Evolutionary conservation across 2,329 filamentous ascomycete genomes (phyloP), one percentile per base, ranked within the genome.

Genomic region (Phaeophleospora eucalypticola): DNA sequence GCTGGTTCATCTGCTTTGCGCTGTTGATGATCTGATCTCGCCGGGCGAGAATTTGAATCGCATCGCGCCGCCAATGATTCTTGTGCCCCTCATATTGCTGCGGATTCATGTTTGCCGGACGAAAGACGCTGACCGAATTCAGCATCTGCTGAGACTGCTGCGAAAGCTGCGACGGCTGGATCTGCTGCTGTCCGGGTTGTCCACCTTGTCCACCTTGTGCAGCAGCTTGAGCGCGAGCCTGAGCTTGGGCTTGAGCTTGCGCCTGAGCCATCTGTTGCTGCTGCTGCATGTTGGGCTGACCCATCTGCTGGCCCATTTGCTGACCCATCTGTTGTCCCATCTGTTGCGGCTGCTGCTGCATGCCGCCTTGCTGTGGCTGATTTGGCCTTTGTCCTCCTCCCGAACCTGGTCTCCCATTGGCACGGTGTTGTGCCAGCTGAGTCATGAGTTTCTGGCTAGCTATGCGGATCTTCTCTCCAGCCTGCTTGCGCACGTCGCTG

Each of bases 381-480:
- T 46, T 41, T n/a, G 45, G 51, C 18, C 48, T 35, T 27, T 43
- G 43, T 35, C 57, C 54, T 19, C 46, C 49, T 17, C 45, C 53
- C 2, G 57, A 58, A 14, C 48, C 48, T 27, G 58, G 58, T 36
- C 57, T 47, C n/a, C n/a, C 7, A 29, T 12, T 29, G 19, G 50
- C 45, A 18, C 51, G 47, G 14, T 14, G 32, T 7, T 46, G 24
- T n/a, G 52, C 48, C 39, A 51, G 48, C 38, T 52, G 43, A 16
- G 57, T 52, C 61, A 71, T 77, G 53, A 71, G 61, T 55, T 69
- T 71, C 64, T 74, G 72, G 36, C 71, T 59, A 19, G 66, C 63
- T 39, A 68, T 64, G 27, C 65, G 73, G 44, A 71, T 71, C 69
- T 79, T 81, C 46, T 76, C 70, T 12, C 72, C 68, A 16, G 82